These are phyloP conservation scores for Pinus albicaulis DNA, from an alignment of 75 land plant species.

Conservation along the genomic window DNA sequence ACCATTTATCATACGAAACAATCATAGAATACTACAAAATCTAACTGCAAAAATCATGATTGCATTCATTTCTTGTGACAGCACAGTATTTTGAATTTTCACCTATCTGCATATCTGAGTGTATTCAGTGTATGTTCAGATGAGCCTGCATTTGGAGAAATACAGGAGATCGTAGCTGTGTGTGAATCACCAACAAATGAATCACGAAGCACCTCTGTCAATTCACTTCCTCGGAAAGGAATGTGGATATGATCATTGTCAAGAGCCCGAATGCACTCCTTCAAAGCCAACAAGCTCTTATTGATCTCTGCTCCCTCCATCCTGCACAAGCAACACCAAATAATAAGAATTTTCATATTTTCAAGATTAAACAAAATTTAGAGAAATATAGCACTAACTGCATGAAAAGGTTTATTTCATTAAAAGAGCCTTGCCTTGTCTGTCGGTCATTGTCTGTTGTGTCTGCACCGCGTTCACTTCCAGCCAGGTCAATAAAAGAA, in stretches of 20 bases:
- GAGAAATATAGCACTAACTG: neutral
- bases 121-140: conserved; percentile 98
- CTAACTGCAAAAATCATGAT: neutral
- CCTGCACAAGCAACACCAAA: conserved; percentile 11
- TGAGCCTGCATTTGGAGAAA: conserved; percentile 94
- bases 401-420: neutral
- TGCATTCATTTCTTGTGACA: neutral
- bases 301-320: conserved; percentile 99
- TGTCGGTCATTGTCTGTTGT: conserved; percentile 57
- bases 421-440: conserved; percentile 28
- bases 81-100: neutral
- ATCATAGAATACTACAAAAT: neutral
- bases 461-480: conserved; percentile 62
- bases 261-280: conserved; percentile 97
- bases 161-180: conserved; percentile 97
- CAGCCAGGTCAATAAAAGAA: conserved; percentile 57
- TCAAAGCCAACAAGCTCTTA: conserved; percentile 93
- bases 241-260: conserved; percentile 98
- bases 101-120: conserved; percentile 96
- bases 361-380: neutral
- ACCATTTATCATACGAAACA: neutral
- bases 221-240: conserved; percentile 95
- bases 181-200: conserved; percentile 95
- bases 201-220: conserved; percentile 94
- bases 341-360: neutral